Evolutionary conservation across 78 protist genomes (phyloP).

Genomic region (Speleostelium caveatum): DNA sequence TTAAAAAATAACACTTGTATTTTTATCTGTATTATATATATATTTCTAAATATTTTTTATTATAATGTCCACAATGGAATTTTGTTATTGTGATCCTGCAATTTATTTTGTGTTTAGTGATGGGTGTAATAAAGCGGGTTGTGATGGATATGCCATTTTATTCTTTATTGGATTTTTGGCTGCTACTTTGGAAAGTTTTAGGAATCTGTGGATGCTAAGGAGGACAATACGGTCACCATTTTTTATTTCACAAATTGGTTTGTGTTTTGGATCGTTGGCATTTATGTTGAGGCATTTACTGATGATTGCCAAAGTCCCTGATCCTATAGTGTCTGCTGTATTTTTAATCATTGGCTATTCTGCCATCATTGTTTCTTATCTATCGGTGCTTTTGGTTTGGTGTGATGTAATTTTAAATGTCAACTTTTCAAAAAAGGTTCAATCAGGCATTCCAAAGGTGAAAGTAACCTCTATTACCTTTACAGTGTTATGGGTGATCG

Average conservation of each 20-base stretch:
- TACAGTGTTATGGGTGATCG: not conserved
- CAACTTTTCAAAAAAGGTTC: not conserved
- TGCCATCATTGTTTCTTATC: not conserved
- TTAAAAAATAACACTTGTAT: no score
- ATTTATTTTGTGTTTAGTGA: not conserved
- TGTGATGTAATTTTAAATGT: not conserved
- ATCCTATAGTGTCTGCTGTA: not conserved
- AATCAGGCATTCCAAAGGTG: not conserved
- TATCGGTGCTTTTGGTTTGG: not conserved
- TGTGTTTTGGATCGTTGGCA: not conserved
- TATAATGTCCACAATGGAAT: no score
- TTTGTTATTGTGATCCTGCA: slow-evolving; percentile 20
- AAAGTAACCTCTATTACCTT: not conserved
- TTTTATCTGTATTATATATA: no score
- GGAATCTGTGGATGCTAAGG: not conserved
- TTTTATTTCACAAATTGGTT: not conserved
- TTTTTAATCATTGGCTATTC: not conserved
- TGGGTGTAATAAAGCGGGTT: not conserved
- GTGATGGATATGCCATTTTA: not conserved
- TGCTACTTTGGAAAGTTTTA: not conserved
- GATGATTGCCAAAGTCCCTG: not conserved
- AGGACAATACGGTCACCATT: no score
- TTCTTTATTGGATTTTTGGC: not conserved
- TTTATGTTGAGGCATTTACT: not conserved
- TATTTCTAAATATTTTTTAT: no score